phyloP scores from a whole-genome alignment of 225 moss, liverwort and hornwort genomes.

The Sphagnum tenellum region DNA sequence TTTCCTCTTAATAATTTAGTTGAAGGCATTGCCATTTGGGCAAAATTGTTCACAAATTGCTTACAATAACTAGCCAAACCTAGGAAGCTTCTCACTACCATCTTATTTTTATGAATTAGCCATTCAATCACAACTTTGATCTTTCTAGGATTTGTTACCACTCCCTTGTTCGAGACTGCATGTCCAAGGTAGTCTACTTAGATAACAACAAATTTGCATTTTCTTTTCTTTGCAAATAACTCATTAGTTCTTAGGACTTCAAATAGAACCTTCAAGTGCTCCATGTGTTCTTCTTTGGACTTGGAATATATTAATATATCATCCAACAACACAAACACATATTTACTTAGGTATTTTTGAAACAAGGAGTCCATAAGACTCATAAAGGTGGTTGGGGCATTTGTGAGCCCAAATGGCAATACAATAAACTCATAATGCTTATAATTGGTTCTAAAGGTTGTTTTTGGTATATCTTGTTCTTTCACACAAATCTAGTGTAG shows the following conservation, averaged over 20 bases:
- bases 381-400: no score
- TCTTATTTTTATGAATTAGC: neutral
- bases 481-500: no score
- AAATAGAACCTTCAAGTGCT: neutral
- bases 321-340: neutral
- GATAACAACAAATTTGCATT: neutral
- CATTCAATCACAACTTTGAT: neutral
- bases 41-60: neutral
- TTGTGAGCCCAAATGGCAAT: no score
- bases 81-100: neutral
- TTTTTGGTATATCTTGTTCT: no score
- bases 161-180: neutral
- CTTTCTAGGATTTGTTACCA: neutral
- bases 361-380: no score
- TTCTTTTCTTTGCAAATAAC: neutral
- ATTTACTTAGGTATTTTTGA: neutral
- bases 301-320: neutral
- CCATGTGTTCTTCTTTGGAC: neutral
- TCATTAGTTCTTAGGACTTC: neutral
- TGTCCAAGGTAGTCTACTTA: neutral
- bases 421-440: no score
- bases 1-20: neutral
- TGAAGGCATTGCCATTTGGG: neutral
- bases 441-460: no score
- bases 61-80: neutral